A percentile compares a stretch with the other conserved stretches of the same genome.
phyloP scores from a whole-genome alignment of 2,329 filamentous ascomycete genomes.

The Huntiella moniliformis region DNA sequence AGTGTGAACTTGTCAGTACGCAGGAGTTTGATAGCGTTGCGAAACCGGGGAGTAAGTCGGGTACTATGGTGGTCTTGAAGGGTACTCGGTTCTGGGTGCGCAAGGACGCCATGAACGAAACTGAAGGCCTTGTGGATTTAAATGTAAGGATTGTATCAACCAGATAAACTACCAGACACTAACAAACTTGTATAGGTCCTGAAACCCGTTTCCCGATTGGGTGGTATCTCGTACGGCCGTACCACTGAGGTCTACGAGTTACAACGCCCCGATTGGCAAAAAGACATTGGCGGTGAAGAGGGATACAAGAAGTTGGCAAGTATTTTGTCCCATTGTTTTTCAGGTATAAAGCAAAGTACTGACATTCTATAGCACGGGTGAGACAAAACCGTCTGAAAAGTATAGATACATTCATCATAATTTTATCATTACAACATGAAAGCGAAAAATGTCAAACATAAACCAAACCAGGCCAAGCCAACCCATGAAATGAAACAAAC shows the following conservation, averaged over 20 bases:
- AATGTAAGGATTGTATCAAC: slow-evolving; percentile 25
- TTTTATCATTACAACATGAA: too few relatives aligned
- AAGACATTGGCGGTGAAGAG: slow-evolving; percentile 32
- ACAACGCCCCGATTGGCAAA: slow-evolving; percentile 38
- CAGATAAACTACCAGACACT: background rate
- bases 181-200: slow-evolving; percentile 31
- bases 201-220: slow-evolving; percentile 57
- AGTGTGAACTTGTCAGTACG: slow-evolving; percentile 57
- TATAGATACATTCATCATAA: too few relatives aligned
- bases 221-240: slow-evolving; percentile 71
- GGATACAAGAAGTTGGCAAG: slow-evolving; percentile 32
- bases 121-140: slow-evolving; percentile 55
- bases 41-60: slow-evolving; percentile 54
- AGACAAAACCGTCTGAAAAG: slow-evolving; percentile 1
- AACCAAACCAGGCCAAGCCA: background rate
- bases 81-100: slow-evolving; percentile 76
- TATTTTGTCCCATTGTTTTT: background rate
- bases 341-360: background rate
- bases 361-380: background rate
- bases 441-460: background rate
- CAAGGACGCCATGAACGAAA: slow-evolving; percentile 71
- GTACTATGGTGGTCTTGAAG: slow-evolving; percentile 59
- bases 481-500: slow-evolving; percentile 5
- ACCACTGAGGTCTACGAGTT: slow-evolving; percentile 54
- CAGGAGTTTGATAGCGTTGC: slow-evolving; percentile 60